These are phyloP conservation scores for Metarhizium rileyi DNA, from an alignment of 2,329 filamentous ascomycete species.

Conservation along the genomic window DNA sequence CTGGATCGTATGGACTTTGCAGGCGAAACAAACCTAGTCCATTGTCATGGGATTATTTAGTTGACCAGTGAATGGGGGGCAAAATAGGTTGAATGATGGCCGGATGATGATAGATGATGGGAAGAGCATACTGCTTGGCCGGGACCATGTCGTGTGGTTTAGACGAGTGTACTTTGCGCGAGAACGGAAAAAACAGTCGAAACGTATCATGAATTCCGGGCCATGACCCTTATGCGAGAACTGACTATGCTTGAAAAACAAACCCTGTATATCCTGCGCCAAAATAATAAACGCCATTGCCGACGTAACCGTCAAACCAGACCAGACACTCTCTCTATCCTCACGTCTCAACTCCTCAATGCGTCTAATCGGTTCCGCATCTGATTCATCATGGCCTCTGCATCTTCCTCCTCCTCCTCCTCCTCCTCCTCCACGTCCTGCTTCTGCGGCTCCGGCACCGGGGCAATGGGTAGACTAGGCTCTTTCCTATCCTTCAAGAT, in stretches of 20 bases:
- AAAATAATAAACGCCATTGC: background rate
- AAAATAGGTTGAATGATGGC: too few species aligned
- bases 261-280: background rate
- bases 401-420: slow-evolving; percentile 68
- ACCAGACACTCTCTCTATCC: background rate
- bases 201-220: background rate
- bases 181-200: background rate
- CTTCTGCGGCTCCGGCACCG: slow-evolving; percentile 44
- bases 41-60: too few species aligned
- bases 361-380: slow-evolving; percentile 90
- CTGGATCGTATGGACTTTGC: too few species aligned
- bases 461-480: slow-evolving; percentile 42
- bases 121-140: too few species aligned
- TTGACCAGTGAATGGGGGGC: too few species aligned
- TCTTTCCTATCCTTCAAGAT: slow-evolving; percentile 75
- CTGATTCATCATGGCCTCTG: slow-evolving; percentile 83
- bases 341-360: slow-evolving; percentile 59
- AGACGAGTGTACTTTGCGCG: too few species aligned
- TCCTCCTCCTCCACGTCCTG: slow-evolving; percentile 39
- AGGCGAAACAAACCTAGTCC: too few species aligned
- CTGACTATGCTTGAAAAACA: background rate
- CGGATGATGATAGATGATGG: too few species aligned
- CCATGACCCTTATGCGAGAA: background rate
- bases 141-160: too few species aligned
- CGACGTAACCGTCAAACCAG: background rate